Percentiles rank a stretch among this genome's conserved stretches.
These are phyloP conservation scores for Lachnellula cervina DNA, from an alignment of 2,329 filamentous ascomycete species.

Conservation along the genomic window DNA sequence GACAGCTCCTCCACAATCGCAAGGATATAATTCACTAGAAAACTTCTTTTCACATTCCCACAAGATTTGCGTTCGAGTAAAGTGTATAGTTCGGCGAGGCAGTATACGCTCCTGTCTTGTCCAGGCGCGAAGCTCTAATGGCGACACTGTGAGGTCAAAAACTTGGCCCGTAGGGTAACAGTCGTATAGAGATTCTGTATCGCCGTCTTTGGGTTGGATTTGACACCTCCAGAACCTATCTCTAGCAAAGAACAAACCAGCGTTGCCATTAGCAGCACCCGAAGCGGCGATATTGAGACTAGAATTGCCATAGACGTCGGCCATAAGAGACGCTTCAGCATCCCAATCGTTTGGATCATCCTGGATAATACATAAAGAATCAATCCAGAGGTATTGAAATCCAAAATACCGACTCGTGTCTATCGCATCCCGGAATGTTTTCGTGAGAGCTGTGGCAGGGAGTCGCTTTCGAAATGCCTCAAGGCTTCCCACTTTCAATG, in stretches of 20 bases:
- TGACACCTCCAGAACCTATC: neutral
- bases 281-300: conserved; percentile 20
- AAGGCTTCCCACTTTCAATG: conserved; percentile 3
- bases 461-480: conserved; percentile 6
- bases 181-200: neutral
- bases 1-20: neutral
- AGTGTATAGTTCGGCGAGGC: conserved; percentile 18
- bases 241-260: conserved; percentile 9
- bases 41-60: conserved; percentile 20
- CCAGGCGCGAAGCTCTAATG: conserved; percentile 19
- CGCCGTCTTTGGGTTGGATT: neutral
- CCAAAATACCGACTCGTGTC: conserved; percentile 12
- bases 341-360: conserved; percentile 20
- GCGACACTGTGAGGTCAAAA: neutral
- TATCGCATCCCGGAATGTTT: conserved; percentile 25
- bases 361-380: conserved; percentile 15
- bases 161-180: neutral
- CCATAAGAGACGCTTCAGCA: conserved; percentile 15
- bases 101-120: conserved; percentile 23
- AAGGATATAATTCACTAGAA: too few relatives aligned
- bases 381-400: conserved; percentile 24
- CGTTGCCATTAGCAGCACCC: conserved; percentile 4
- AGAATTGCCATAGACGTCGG: conserved; percentile 13
- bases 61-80: conserved; percentile 14
- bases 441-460: conserved; percentile 11